phyloP scores from a whole-genome alignment of 345 rosid genomes.

The Psidium guajava region DNA sequence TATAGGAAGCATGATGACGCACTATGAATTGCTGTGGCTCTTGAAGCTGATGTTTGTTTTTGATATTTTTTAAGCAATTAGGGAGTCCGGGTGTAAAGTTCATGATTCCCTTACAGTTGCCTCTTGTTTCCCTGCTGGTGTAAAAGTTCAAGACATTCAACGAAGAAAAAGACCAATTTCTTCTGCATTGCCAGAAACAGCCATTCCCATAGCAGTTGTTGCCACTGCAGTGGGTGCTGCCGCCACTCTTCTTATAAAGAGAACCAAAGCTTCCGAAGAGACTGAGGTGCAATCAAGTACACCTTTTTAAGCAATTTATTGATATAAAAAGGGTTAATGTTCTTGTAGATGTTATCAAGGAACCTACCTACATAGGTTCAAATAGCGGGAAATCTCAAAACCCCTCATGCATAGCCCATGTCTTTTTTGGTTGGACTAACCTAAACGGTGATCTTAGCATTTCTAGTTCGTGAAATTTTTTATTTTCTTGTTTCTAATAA shows the following conservation, averaged over 20 bases:
- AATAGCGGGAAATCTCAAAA: too few relatives aligned
- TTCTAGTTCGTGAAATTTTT: background rate
- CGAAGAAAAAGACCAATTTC: constrained; percentile 16
- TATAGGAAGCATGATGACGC: background rate
- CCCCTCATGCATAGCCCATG: too few relatives aligned
- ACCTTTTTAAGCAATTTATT: background rate
- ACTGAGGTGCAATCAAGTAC: constrained; percentile 32
- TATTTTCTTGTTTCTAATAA: background rate
- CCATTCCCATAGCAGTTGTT: constrained; percentile 72
- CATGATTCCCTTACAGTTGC: background rate
- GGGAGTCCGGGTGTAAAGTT: constrained; percentile 14
- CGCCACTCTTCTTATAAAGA: constrained; percentile 56
- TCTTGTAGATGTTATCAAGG: background rate
- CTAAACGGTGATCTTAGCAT: background rate
- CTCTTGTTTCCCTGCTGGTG: constrained; percentile 6
- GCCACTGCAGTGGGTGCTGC: constrained; percentile 84
- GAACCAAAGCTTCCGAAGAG: constrained; percentile 41
- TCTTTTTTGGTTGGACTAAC: too few relatives aligned
- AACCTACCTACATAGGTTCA: background rate
- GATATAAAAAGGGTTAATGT: background rate
- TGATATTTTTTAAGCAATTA: constrained; percentile 14
- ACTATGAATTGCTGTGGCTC: constrained; percentile 4
- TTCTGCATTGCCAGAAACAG: constrained; percentile 61
- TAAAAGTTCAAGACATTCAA: constrained; percentile 10
- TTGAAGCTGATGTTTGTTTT: constrained; percentile 8